Evolutionary conservation across 2,329 filamentous ascomycete genomes (phyloP).

Genomic region (Lojkania enalia): DNA sequence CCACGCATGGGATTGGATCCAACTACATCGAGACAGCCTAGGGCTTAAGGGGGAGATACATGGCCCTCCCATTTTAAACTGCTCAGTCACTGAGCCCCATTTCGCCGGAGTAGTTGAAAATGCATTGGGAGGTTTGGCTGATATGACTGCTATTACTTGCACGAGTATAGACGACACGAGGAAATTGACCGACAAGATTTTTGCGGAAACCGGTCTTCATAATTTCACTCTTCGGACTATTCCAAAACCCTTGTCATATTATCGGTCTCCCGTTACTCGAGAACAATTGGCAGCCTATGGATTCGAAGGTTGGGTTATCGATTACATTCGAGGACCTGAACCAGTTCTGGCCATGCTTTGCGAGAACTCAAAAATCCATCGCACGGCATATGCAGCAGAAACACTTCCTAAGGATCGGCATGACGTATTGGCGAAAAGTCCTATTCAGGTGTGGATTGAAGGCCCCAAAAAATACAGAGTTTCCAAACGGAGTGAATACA

Average conservation of each 20-base stretch:
- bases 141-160: conserved; percentile 69
- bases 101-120: conserved; percentile 67
- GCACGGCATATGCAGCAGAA: conserved; percentile 64
- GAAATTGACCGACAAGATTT: conserved; percentile 68
- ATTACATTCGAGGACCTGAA: conserved; percentile 78
- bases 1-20: conserved; percentile 79
- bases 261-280: conserved; percentile 57
- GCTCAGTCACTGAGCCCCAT: conserved; percentile 72
- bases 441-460: conserved; percentile 71
- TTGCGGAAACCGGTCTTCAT: conserved; percentile 57
- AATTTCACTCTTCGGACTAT: conserved; percentile 72
- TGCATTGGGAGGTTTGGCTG: conserved; percentile 52
- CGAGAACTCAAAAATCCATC: conserved; percentile 68
- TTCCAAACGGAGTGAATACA: conserved; percentile 77
- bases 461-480: conserved; percentile 61
- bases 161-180: conserved; percentile 77
- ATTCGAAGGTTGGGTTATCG: conserved; percentile 78
- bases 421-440: conserved; percentile 61
- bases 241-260: conserved; percentile 57
- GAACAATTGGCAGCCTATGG: conserved; percentile 63
- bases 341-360: conserved; percentile 89
- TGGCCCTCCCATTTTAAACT: conserved; percentile 78
- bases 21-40: conserved; percentile 61
- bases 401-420: conserved; percentile 71
- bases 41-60: conserved; percentile 76